Conservation (phyloP, 2,329 filamentous ascomycete genomes). For the Beauveria sp. region DNA sequence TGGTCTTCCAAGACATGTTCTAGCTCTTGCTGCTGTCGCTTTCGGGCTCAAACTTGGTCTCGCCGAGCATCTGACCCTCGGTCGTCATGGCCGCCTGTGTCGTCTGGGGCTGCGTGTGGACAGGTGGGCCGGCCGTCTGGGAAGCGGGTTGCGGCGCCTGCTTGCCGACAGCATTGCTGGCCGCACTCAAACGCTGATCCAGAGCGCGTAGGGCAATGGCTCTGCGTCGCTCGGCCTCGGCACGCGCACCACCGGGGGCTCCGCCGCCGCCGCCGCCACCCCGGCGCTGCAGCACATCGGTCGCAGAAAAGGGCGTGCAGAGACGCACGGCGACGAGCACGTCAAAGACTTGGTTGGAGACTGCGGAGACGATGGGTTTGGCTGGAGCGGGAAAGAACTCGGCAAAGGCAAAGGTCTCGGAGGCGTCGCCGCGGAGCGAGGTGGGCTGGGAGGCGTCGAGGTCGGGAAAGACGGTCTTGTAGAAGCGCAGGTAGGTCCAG, state of each 20-base stretch:
- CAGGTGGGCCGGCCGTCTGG: conserved; percentile 43
- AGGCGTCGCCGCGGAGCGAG: conserved; percentile 77
- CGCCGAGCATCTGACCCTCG: conserved; percentile 47
- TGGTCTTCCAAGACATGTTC: too few species aligned
- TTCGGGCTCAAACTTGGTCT: conserved; percentile 62
- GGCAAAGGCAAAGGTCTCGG: conserved; percentile 91
- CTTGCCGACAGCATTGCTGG: conserved; percentile 43
- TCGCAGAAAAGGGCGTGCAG: conserved; percentile 77
- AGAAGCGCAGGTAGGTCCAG: conserved; percentile 96
- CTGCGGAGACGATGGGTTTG: conserved; percentile 66
- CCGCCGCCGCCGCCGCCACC: conserved; percentile 20
- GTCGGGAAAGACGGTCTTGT: conserved; percentile 67
- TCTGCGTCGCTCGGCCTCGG: conserved; percentile 84
- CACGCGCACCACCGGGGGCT: conserved; percentile 60
- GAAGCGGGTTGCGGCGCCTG: conserved; percentile 21
- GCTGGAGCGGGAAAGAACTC: conserved; percentile 87
- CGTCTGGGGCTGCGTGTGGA: conserved; percentile 49
- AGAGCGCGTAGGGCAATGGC: conserved; percentile 85
- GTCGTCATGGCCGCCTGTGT: conserved; percentile 52
- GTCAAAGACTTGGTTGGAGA: conserved; percentile 70
- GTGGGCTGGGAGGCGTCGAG: conserved; percentile 54
- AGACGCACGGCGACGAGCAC: conserved; percentile 67
- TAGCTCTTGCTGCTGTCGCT: conserved; percentile 24
- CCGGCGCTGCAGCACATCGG: conserved; percentile 52
- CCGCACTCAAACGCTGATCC: conserved; percentile 86